Conservation (phyloP, 169 alveolate genomes). For the Babesia ovata region DNA sequence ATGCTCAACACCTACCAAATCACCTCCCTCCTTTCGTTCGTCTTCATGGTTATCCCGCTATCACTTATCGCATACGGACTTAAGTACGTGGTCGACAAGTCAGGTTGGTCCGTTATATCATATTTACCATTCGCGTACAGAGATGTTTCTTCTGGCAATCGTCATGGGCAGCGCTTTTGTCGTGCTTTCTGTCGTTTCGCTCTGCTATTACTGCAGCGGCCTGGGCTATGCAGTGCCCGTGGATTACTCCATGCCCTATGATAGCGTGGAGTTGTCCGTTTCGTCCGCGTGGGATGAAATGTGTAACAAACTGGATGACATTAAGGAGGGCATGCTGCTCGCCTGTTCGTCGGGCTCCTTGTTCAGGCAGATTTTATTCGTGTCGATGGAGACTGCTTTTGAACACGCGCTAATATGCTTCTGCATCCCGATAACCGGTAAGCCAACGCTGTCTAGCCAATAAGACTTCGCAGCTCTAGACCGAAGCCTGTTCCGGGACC, state of each 20-base stretch:
- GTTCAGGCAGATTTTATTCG: conserved; percentile 42
- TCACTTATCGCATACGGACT: neutral
- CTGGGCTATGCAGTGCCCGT: conserved; percentile 19
- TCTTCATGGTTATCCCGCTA: conserved; percentile 53
- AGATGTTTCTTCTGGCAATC: conserved; percentile 5
- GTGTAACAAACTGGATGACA: conserved; percentile 38
- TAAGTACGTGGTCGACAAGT: conserved; percentile 4
- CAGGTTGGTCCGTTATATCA: conserved; percentile 15
- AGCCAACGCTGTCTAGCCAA: neutral
- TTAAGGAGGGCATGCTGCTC: conserved; percentile 44
- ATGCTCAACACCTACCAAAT: conserved; percentile 47
- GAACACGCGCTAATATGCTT: conserved; percentile 42
- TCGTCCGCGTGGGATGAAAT: conserved; percentile 28
- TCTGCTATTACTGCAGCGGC: conserved; percentile 51
- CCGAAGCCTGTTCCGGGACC: conserved; percentile 2
- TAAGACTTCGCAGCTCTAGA: neutral
- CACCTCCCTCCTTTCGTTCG: conserved; percentile 64
- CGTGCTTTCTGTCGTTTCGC: conserved; percentile 37
- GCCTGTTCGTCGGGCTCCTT: conserved; percentile 16
- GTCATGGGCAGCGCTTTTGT: conserved; percentile 37
- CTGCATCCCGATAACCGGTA: conserved; percentile 43
- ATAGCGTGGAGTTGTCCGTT: conserved; percentile 20
- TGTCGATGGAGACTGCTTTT: conserved; percentile 62
- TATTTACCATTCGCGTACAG: neutral
- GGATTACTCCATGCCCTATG: conserved; percentile 17